phyloP scores from a whole-genome alignment of 805 yeast genomes.

The Hanseniaspora thailandica region DNA sequence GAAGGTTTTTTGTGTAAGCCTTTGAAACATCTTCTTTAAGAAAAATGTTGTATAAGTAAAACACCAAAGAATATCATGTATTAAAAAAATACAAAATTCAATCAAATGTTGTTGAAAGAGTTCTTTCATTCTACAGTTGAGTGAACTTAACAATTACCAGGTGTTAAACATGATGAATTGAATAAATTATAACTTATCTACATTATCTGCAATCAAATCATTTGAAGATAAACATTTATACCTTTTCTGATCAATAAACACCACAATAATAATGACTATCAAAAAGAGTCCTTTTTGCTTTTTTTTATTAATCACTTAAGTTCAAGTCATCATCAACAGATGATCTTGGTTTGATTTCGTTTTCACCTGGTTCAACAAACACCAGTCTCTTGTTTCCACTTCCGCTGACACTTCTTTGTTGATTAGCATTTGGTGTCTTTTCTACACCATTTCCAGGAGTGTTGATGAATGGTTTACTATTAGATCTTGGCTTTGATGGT shows the following conservation, averaged over 20 bases:
- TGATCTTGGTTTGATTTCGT: not conserved
- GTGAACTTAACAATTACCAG: not conserved
- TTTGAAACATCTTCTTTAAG: no score
- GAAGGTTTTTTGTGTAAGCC: no score
- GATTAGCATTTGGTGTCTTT: not conserved
- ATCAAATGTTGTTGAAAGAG: not conserved
- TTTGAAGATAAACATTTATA: constrained; percentile 14
- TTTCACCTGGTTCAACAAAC: constrained; percentile 13
- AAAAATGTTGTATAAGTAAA: no score
- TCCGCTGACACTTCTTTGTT: constrained; percentile 11
- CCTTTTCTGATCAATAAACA: constrained; percentile 13
- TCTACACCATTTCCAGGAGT: not conserved
- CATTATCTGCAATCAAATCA: constrained; percentile 27
- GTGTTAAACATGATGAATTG: constrained; percentile 23
- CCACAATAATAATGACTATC: not conserved
- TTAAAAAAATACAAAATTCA: not conserved
- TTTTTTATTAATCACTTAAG: constrained; percentile 11
- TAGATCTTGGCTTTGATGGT: not conserved
- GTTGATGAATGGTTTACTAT: constrained; percentile 7
- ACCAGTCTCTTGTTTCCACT: constrained; percentile 14
- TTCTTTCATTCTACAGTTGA: not conserved
- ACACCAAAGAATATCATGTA: not conserved
- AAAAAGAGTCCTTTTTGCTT: constrained; percentile 15
- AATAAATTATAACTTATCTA: constrained; percentile 26
- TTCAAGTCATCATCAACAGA: constrained; percentile 14